Evolutionary conservation across 2,329 filamentous ascomycete species (phyloP).

Genomic region (Aspergillus costaricaensis): DNA sequence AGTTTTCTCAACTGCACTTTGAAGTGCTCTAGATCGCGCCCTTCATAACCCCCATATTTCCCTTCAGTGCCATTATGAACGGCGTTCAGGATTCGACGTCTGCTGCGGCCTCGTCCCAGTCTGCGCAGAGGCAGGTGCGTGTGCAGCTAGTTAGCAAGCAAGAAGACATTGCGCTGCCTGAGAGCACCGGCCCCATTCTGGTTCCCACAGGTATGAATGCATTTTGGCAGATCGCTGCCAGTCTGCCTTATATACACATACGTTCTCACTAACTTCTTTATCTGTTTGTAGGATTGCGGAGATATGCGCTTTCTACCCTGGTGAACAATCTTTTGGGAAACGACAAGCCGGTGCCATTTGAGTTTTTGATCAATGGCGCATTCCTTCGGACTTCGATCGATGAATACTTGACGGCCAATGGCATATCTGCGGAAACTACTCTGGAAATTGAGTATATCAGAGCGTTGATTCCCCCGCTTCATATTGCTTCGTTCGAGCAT

Average conservation of each 20-base stretch:
- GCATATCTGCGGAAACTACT: constrained; percentile 84
- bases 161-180: constrained; percentile 55
- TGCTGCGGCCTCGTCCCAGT: constrained; percentile 24
- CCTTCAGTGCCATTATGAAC: constrained; percentile 26
- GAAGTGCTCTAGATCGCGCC: constrained; percentile 6
- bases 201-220: constrained; percentile 56
- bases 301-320: constrained; percentile 63
- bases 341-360: constrained; percentile 61
- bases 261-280: constrained; percentile 16
- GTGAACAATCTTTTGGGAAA: constrained; percentile 63
- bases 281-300: constrained; percentile 50
- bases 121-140: constrained; percentile 52
- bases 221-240: neutral
- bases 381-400: constrained; percentile 88
- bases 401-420: constrained; percentile 82
- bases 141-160: constrained; percentile 57
- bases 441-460: constrained; percentile 91
- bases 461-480: constrained; percentile 83
- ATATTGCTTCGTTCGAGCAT: constrained; percentile 91
- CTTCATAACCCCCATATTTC: constrained; percentile 4
- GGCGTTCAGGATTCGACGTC: constrained; percentile 23
- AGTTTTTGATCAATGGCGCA: constrained; percentile 92
- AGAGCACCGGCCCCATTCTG: constrained; percentile 58
- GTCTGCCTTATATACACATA: neutral
- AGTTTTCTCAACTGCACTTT: constrained; percentile 25